phyloP scores from a whole-genome alignment of 257 asterid species.

The Avicennia marina region DNA sequence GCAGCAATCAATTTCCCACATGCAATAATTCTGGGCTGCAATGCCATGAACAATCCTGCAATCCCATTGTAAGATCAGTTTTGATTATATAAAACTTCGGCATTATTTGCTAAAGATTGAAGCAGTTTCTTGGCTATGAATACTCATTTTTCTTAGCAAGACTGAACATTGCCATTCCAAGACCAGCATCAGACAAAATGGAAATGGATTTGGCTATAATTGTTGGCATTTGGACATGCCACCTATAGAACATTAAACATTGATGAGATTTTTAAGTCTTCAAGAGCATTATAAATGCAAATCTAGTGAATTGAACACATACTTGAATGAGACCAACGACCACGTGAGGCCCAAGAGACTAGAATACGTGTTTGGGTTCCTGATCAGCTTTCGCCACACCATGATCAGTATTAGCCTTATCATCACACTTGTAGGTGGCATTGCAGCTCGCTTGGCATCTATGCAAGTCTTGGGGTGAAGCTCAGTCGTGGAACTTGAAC shows the following conservation, averaged over 20 bases:
- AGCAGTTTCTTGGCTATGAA: too few species aligned
- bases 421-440: slow-evolving; percentile 82
- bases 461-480: slow-evolving; percentile 60
- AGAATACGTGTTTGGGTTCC: slow-evolving; percentile 67
- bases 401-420: slow-evolving; percentile 63
- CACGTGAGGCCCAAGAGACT: slow-evolving; percentile 62
- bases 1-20: slow-evolving; percentile 60
- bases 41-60: slow-evolving; percentile 66
- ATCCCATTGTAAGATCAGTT: neutral
- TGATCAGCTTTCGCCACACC: slow-evolving; percentile 73
- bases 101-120: too few species aligned
- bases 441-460: slow-evolving; percentile 37
- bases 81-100: neutral
- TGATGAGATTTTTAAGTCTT: neutral
- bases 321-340: slow-evolving; percentile 64
- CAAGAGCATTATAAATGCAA: neutral
- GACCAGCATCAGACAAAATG: slow-evolving; percentile 70
- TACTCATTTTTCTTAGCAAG: slow-evolving; percentile 46
- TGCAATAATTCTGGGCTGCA: slow-evolving; percentile 63
- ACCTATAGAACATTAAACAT: slow-evolving; percentile 26
- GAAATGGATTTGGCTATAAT: slow-evolving; percentile 57
- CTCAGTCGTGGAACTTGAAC: slow-evolving; percentile 83
- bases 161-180: slow-evolving; percentile 85
- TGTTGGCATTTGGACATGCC: slow-evolving; percentile 71
- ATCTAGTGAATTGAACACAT: neutral